A percentile compares a stretch with the other conserved stretches of the same genome.
Evolutionary conservation across 2,329 filamentous ascomycete genomes (phyloP).

Genomic region (Phialocephala sp.): DNA sequence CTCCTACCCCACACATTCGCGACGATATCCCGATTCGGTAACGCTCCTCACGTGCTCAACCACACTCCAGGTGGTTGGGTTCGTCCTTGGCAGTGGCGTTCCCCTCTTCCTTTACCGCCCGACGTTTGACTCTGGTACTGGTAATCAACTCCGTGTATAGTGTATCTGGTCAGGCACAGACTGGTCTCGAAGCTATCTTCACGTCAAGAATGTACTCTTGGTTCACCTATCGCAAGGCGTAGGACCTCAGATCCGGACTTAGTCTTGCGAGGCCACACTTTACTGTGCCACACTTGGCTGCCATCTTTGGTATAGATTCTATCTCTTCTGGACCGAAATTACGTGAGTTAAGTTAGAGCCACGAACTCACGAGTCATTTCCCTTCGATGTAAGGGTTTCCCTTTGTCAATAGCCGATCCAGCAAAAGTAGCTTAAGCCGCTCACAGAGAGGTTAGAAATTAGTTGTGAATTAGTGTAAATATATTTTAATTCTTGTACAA

Average conservation of each 20-base stretch:
- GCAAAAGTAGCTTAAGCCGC: background rate
- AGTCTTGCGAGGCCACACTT: too few relatives aligned
- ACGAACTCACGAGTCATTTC: background rate
- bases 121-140: too few relatives aligned
- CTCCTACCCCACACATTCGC: background rate
- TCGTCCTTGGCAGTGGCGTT: background rate
- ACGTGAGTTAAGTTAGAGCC: background rate
- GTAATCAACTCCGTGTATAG: too few relatives aligned
- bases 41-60: background rate
- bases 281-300: too few relatives aligned
- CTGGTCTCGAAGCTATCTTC: too few relatives aligned
- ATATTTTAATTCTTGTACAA: background rate
- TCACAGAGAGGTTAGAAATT: background rate
- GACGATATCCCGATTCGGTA: background rate
- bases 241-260: too few relatives aligned
- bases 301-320: background rate
- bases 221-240: too few relatives aligned
- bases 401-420: background rate
- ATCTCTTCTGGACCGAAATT: background rate
- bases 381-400: background rate
- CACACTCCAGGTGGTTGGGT: too few relatives aligned
- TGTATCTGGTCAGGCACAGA: too few relatives aligned
- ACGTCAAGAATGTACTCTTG: too few relatives aligned
- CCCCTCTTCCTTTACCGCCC: too few relatives aligned
- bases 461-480: background rate